Evolutionary conservation across 768 basidiomycete species (phyloP), one percentile per base, ranked within the genome.

Genomic region (Leccinum incarnatum): DNA sequence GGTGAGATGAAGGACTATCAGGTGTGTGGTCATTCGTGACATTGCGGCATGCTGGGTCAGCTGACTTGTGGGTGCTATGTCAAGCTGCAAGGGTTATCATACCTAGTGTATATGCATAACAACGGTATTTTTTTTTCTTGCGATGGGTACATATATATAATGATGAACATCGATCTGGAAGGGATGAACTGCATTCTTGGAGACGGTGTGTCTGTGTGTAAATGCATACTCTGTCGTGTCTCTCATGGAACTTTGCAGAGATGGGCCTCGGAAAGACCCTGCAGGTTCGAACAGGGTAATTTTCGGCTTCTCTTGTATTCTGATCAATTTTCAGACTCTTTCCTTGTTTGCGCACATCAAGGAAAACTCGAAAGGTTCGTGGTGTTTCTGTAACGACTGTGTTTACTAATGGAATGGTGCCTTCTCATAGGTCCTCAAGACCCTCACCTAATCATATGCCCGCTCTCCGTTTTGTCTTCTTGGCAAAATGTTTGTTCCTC

Each of bases 1-100:
- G 89, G 87, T 15, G 71, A 75, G 25, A 82, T 90, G 79, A 89
- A 89, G 69, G 85, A 85, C 54, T 90, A 90, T 71, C 89, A 91
- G 77, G 82, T 82, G 40, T 6, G 74, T 62, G 12, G 11, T 32
- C 23, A 14, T 36, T 42, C 9, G 10, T 19, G 15, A n/a, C 48
- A 50, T 37, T 49, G 63, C 2, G 54, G 6, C n/a, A 23, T 25
- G 2, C 5, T 29, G 12, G 15, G 7, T 5, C 4, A 14, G 11
- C 56, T 62, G 21, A 69, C 21, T 53, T 36, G 32, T 42, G 9
- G 11, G 5, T 51, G 0, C 14, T 17, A 2, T 17, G 23, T 36
- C 3, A 5, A 81, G 82, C 75, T 89, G 42, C 78, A 80, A 56
- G 89, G 89, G 2, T 73, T 90, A 42, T 82, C 85, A 10, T 89